Conservation (phyloP, 2,329 filamentous ascomycete species). For the Thelonectria olida region DNA sequence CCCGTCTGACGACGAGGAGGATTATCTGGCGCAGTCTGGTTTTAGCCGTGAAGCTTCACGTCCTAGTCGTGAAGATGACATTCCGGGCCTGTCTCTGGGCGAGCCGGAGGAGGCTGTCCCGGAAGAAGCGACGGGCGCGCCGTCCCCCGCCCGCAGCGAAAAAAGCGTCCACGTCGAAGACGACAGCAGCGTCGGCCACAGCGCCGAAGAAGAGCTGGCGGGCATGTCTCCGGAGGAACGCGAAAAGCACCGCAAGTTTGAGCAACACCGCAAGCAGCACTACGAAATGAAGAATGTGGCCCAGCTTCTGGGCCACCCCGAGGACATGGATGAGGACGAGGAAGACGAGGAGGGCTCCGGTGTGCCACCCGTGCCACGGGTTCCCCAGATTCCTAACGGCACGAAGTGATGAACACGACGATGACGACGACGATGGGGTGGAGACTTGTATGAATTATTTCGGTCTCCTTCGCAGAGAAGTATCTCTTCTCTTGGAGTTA, state of each 20-base stretch:
- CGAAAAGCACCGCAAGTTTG: constrained; percentile 93
- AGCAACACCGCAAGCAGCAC: constrained; percentile 91
- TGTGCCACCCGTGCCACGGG: constrained; percentile 51
- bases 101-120: constrained; percentile 84
- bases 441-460: constrained; percentile 10
- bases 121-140: constrained; percentile 50
- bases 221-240: constrained; percentile 75
- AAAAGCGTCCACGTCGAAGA: constrained; percentile 86
- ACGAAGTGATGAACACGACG: constrained; percentile 13
- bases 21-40: constrained; percentile 42
- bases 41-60: constrained; percentile 44
- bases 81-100: constrained; percentile 89
- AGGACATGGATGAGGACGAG: constrained; percentile 69
- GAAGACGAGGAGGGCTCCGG: constrained; percentile 53
- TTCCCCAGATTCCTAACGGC: constrained; percentile 56
- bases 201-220: constrained; percentile 63
- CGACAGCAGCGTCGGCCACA: constrained; percentile 64
- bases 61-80: constrained; percentile 72
- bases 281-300: constrained; percentile 99
- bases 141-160: constrained; percentile 48
- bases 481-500: constrained; percentile 38
- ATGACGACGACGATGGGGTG: constrained; percentile 17
- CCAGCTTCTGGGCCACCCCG: constrained; percentile 81
- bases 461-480: constrained; percentile 11
- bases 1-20: constrained; percentile 80